Percentiles rank a stretch among this genome's conserved stretches.
phyloP scores from a whole-genome alignment of 163 green algal genomes.

The Scenedesmus sp. region DNA sequence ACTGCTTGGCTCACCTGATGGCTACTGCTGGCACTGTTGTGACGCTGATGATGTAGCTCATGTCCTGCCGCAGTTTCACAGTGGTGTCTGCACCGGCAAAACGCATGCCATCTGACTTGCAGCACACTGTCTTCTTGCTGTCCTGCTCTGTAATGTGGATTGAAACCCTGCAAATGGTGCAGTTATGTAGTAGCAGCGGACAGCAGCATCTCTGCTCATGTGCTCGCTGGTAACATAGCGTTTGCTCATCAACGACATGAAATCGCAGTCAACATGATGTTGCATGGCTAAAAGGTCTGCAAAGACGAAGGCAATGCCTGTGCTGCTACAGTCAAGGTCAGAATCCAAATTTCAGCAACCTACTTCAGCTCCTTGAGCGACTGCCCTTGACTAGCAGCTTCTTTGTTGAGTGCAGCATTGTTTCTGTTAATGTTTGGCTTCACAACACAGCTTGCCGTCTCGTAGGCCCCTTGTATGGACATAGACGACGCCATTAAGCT shows the following conservation, averaged over 20 bases:
- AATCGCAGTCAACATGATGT: not conserved
- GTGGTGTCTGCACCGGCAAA: constrained; percentile 48
- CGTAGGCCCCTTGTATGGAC: constrained; percentile 7
- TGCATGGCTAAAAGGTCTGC: not conserved
- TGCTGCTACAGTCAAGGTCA: not conserved
- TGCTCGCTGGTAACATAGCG: not conserved
- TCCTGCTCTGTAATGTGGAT: constrained; percentile 39
- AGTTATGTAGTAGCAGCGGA: not conserved
- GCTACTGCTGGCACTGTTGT: constrained; percentile 42
- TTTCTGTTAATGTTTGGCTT: not conserved
- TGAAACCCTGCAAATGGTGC: constrained; percentile 24
- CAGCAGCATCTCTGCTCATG: not conserved
- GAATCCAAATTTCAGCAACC: not conserved
- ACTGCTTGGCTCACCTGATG: constrained; percentile 11
- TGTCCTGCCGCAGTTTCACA: constrained; percentile 42
- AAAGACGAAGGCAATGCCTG: not conserved
- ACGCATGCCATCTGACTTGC: constrained; percentile 47
- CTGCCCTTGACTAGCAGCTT: not conserved
- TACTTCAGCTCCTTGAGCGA: constrained; percentile 52
- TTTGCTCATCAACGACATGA: not conserved
- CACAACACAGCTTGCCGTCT: constrained; percentile 35
- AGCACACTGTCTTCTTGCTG: constrained; percentile 44
- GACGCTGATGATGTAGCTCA: constrained; percentile 49
- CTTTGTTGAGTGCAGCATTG: not conserved
- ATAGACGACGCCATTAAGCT: not conserved